These are phyloP conservation scores for Lactarius deliciosus DNA, from an alignment of 768 basidiomycete genomes.

Conservation along the genomic window DNA sequence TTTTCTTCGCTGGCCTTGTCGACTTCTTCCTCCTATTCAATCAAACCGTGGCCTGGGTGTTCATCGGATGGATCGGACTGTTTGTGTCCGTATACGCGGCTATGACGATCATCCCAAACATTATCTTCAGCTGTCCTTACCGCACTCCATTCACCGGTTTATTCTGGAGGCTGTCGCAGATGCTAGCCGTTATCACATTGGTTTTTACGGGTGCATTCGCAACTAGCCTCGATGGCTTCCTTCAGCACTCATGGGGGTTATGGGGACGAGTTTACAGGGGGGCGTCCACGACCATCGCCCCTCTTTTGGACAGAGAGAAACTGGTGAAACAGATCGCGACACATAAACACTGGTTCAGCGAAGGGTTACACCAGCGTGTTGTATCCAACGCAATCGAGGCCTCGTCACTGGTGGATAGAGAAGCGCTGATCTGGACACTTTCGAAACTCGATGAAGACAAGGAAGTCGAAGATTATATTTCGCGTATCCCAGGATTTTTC, in stretches of 20 bases:
- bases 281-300: background rate
- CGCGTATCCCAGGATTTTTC: conserved; percentile 14
- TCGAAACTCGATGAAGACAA: conserved; percentile 9
- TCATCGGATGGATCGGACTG: conserved; percentile 5
- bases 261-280: background rate
- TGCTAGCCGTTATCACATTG: background rate
- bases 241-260: background rate
- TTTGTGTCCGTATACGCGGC: conserved; percentile 1
- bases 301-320: background rate
- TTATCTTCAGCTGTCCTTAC: conserved; percentile 12
- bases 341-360: background rate
- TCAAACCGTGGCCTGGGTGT: conserved; percentile 4
- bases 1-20: conserved; percentile 7
- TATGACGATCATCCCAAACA: conserved; percentile 9
- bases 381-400: conserved; percentile 4
- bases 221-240: background rate
- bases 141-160: conserved; percentile 10
- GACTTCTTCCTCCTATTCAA: conserved; percentile 10
- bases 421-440: conserved; percentile 13
- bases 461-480: conserved; percentile 6
- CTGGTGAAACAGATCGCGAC: background rate
- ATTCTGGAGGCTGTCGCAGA: background rate
- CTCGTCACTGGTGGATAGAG: conserved; percentile 1
- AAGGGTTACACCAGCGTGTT: conserved; percentile 3
- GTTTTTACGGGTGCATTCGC: background rate